Conservation (phyloP, 805 yeast species). For the Lipomyces oligophaga region DNA sequence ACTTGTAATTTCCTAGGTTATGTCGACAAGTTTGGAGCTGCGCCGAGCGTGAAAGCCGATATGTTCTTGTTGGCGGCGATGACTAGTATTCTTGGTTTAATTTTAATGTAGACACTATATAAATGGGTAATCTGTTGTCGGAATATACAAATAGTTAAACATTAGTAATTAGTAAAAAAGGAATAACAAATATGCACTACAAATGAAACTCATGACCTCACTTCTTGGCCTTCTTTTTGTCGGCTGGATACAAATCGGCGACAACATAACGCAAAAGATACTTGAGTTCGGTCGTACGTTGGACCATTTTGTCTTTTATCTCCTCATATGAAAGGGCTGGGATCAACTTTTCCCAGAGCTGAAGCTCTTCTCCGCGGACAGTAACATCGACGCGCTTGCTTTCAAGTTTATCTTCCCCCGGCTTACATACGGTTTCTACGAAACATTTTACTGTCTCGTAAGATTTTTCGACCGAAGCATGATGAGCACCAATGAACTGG, state of each 20-base stretch:
- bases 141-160: too few relatives aligned
- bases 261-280: slow-evolving; percentile 10
- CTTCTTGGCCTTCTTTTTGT: not conserved
- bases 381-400: slow-evolving; percentile 2
- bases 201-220: too few relatives aligned
- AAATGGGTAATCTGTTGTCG: too few relatives aligned
- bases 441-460: slow-evolving; percentile 7
- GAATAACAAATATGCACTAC: too few relatives aligned
- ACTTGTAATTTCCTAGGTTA: slow-evolving; percentile 16
- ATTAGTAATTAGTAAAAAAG: too few relatives aligned
- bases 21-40: slow-evolving; percentile 11
- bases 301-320: slow-evolving; percentile 12
- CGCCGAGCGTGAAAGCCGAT: not conserved
- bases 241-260: slow-evolving; percentile 5
- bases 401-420: slow-evolving; percentile 2
- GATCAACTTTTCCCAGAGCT: slow-evolving; percentile 5
- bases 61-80: not conserved
- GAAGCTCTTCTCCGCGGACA: slow-evolving; percentile 9
- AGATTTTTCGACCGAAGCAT: slow-evolving; percentile 18
- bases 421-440: slow-evolving; percentile 8
- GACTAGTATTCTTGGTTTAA: not conserved
- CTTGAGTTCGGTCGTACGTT: slow-evolving; percentile 11
- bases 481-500: slow-evolving; percentile 15
- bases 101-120: too few relatives aligned
- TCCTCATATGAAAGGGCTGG: slow-evolving; percentile 8